A percentile compares a stretch with the other conserved stretches of the same genome.
phyloP scores from a whole-genome alignment of 768 basidiomycete genomes.

The Mrakia frigida region DNA sequence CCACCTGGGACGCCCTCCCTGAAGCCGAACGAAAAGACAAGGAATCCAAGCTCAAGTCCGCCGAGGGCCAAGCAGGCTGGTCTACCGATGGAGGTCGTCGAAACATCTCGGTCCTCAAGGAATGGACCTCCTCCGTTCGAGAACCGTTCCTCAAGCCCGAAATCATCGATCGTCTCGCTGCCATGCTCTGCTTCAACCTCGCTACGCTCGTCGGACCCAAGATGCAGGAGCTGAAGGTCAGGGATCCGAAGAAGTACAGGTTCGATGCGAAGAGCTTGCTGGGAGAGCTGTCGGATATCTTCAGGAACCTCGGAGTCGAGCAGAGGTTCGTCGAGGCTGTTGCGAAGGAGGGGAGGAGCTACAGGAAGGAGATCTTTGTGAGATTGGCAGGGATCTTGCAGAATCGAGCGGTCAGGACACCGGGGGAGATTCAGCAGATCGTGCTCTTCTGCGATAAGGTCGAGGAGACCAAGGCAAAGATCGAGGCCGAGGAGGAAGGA shows the following conservation, averaged over 20 bases:
- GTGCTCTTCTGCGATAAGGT: conserved; percentile 69
- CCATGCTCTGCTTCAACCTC: conserved; percentile 94
- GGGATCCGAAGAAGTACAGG: conserved; percentile 77
- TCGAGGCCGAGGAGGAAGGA: conserved; percentile 73
- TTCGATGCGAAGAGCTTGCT: conserved; percentile 80
- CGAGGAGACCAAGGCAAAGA: conserved; percentile 68
- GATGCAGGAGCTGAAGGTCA: conserved; percentile 77
- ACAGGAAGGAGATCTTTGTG: conserved; percentile 75
- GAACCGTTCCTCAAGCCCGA: conserved; percentile 92
- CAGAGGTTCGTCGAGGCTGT: conserved; percentile 76
- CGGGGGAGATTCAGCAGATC: conserved; percentile 67
- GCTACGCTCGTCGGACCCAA: conserved; percentile 81
- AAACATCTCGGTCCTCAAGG: conserved; percentile 82
- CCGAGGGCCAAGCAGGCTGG: conserved; percentile 77
- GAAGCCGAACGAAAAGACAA: conserved; percentile 75
- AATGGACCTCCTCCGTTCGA: conserved; percentile 87
- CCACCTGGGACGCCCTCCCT: conserved; percentile 63
- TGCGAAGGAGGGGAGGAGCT: conserved; percentile 90
- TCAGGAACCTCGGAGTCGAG: conserved; percentile 76
- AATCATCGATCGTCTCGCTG: conserved; percentile 89
- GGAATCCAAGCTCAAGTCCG: conserved; percentile 65
- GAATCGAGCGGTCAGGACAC: conserved; percentile 63
- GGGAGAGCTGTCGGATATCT: conserved; percentile 81
- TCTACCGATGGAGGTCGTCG: conserved; percentile 82
- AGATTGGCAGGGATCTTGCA: conserved; percentile 63